Base-by-base conservation (phyloP, 2,329 filamentous ascomycete genomes). In the Diplodia sapinea region DNA sequence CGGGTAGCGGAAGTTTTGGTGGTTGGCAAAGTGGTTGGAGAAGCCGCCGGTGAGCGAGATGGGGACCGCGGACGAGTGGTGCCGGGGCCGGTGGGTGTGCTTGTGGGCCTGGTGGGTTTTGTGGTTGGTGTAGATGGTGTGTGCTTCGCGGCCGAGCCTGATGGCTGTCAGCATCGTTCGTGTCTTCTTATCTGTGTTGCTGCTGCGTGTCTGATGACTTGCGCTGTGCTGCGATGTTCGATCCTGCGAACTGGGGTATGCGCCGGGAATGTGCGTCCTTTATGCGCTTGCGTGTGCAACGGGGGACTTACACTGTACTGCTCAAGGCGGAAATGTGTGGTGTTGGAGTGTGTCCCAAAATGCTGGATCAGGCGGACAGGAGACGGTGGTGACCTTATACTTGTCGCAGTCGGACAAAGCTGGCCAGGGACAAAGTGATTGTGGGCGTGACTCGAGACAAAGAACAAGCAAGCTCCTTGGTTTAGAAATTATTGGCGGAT, bases 401-500 rank as follows among this genome's bases (percentile, higher is more conserved):
- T 36, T 49, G 57, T 62, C 59, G 47, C 31, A 7, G 26, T 13
- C 23, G 15, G 59, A 63, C 59, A 63, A 51, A 23, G 59, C 9
- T 33, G 31, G 31, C 26, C 47, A 31, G n/a, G 56, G 26, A 63
- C 47, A 63, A 63, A 26, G 31, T 36, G 59, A 38, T 63, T 63
- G 47, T 51, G 12, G 17, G 33, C 54, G 23, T 38, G 33, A n/a
- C 43, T 36, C 20, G 59, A n/a, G 47, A 51, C 59, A 51, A 63
- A 38, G 47, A 63, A 11, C 11, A 33, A 36, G 31, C 59, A 63
- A 38, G 59, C 59, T 51, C 12, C 54, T 59, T 47, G 20, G 26
- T 63, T 63, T 63, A 63, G 59, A 63, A 63, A 63, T 63, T 63
- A 63, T 51, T 36, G 43, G 59, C 31, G 47, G 59, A 63, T 63